phyloP scores from a whole-genome alignment of 176 grass and related monocot species.

The Hyparrhenia diplandra region DNA sequence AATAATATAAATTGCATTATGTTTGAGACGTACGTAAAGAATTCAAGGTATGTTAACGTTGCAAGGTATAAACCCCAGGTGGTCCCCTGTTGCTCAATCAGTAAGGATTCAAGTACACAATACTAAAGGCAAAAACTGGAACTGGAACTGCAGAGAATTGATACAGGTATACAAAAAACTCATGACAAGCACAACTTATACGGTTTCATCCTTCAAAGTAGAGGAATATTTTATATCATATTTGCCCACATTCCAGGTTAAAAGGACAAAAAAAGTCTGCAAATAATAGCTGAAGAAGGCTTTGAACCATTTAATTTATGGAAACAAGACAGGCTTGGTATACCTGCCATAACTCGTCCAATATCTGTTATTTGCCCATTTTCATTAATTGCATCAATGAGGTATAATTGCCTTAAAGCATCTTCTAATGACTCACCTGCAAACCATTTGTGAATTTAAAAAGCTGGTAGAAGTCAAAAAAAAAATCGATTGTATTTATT shows the following conservation, averaged over 20 bases:
- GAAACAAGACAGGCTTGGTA: not conserved
- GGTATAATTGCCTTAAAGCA: constrained; percentile 92
- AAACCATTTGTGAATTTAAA: constrained; percentile 15
- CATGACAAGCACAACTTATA: not conserved
- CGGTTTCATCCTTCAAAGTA: not conserved
- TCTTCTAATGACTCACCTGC: constrained; percentile 96
- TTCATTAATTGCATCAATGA: constrained; percentile 97
- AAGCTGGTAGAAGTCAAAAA: not conserved
- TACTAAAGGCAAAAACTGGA: not conserved
- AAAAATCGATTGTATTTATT: not conserved
- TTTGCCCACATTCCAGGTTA: not conserved
- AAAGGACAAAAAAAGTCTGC: not conserved
- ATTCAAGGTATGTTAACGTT: not conserved
- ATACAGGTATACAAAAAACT: not conserved
- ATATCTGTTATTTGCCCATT: constrained; percentile 77
- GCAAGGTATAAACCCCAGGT: not conserved
- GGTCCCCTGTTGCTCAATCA: not conserved
- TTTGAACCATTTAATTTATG: not conserved
- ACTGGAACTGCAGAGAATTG: not conserved
- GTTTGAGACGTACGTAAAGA: not conserved
- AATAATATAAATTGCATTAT: not conserved
- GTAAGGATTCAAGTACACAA: not conserved
- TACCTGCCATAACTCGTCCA: constrained; percentile 88
- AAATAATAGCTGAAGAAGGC: not conserved
- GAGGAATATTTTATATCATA: not conserved